These are phyloP conservation scores for Lentinula raphanica DNA, from an alignment of 768 basidiomycete genomes.

Conservation along the genomic window DNA sequence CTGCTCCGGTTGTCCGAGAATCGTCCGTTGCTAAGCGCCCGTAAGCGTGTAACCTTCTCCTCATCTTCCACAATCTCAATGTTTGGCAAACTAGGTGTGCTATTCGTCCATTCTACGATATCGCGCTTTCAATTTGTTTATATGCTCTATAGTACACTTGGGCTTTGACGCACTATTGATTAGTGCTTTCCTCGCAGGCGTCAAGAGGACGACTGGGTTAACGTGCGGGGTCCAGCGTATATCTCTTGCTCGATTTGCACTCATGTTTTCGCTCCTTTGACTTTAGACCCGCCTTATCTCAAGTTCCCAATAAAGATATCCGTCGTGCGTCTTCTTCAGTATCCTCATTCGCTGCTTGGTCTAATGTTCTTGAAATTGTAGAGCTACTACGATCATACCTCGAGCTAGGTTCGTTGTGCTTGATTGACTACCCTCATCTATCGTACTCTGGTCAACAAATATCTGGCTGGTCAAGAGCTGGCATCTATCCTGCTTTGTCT, in stretches of 20 bases:
- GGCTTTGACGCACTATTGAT: conserved; percentile 76
- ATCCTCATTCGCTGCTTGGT: background rate
- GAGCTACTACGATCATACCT: conserved; percentile 74
- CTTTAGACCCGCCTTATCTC: conserved; percentile 62
- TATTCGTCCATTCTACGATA: background rate
- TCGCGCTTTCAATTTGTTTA: too few relatives aligned
- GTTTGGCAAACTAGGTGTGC: conserved; percentile 56
- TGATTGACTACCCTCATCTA: too few relatives aligned
- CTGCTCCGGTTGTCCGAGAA: background rate
- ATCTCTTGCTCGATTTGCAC: background rate
- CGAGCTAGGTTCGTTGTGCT: conserved; percentile 55
- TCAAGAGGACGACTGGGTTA: conserved; percentile 77
- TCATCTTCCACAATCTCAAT: conserved; percentile 24
- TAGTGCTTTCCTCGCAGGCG: conserved; percentile 78
- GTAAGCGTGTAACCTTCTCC: too few relatives aligned
- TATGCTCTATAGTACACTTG: conserved; percentile 48
- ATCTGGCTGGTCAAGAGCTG: too few relatives aligned
- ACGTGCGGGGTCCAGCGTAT: conserved; percentile 51
- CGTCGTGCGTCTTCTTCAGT: conserved; percentile 53
- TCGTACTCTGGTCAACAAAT: too few relatives aligned
- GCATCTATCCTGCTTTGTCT: too few relatives aligned
- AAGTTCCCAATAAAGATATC: conserved; percentile 84
- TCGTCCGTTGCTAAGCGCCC: background rate
- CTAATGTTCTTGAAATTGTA: conserved; percentile 22
- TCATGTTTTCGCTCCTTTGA: background rate